phyloP scores from a whole-genome alignment of 805 yeast species.

The Ogataea glucozyma region DNA sequence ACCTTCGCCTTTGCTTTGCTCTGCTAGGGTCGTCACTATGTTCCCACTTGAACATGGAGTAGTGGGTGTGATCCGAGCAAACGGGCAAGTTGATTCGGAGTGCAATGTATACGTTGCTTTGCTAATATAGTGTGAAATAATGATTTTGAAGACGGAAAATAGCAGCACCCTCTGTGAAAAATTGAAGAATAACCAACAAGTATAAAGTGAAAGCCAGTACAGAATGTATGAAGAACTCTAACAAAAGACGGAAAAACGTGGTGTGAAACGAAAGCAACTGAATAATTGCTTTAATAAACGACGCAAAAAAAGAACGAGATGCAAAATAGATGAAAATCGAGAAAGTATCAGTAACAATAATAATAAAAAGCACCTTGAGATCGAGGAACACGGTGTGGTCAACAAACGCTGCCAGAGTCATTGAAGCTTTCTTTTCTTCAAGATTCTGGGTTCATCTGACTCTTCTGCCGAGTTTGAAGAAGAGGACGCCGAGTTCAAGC shows the following conservation, averaged over 20 bases:
- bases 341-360: neutral
- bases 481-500: conserved; percentile 2
- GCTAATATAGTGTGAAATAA: no score
- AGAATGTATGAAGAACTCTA: neutral
- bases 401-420: neutral
- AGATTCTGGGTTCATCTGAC: conserved; percentile 11
- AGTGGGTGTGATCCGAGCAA: no score
- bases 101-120: neutral
- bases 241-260: neutral
- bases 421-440: conserved; percentile 19
- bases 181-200: neutral
- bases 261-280: neutral
- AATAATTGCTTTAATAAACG: neutral
- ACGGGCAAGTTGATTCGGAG: neutral
- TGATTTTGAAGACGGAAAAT: no score
- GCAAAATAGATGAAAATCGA: neutral
- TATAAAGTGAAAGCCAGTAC: conserved; percentile 1
- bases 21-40: no score
- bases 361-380: neutral
- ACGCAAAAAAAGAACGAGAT: neutral
- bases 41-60: no score
- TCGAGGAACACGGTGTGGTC: no score
- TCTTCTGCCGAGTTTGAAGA: conserved; percentile 6
- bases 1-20: no score
- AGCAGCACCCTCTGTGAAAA: neutral